Conservation (phyloP, 2,329 filamentous ascomycete genomes). For the Ceratocystis papillata region DNA sequence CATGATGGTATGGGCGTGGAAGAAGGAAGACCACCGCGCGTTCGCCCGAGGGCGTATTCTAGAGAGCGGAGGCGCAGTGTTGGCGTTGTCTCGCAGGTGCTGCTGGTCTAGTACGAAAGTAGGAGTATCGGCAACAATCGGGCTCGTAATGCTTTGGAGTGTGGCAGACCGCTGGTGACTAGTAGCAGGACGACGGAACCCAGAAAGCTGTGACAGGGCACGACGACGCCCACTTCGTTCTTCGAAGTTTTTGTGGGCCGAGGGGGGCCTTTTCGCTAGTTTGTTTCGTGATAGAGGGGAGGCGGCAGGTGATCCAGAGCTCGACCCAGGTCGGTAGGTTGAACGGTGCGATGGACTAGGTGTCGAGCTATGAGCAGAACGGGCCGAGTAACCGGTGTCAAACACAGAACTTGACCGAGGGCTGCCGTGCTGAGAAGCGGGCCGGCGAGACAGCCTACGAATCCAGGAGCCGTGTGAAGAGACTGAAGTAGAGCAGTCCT, state of each 20-base stretch:
- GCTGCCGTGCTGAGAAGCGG: constrained; percentile 53
- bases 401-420: constrained; percentile 53
- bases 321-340: constrained; percentile 22
- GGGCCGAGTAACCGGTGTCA: constrained; percentile 31
- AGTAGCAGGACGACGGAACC: constrained; percentile 61
- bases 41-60: constrained; percentile 12
- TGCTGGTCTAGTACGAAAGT: constrained; percentile 13
- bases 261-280: constrained; percentile 61
- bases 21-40: constrained; percentile 45
- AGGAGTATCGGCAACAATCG: constrained; percentile 9
- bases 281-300: constrained; percentile 56
- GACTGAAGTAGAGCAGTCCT: constrained; percentile 44
- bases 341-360: not conserved
- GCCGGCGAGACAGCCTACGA: constrained; percentile 56
- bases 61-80: constrained; percentile 4
- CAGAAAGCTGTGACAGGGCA: constrained; percentile 51
- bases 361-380: not conserved
- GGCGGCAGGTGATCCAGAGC: constrained; percentile 28
- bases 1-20: constrained; percentile 37
- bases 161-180: constrained; percentile 68
- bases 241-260: constrained; percentile 40
- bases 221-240: constrained; percentile 36
- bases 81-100: constrained; percentile 1
- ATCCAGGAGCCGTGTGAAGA: constrained; percentile 60
- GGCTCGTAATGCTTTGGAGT: constrained; percentile 36